A percentile compares a stretch with the other conserved stretches of the same genome.
These are phyloP conservation scores for Ustilago sp. DNA, from an alignment of 1,284 basidiomycete species.

Conservation along the genomic window DNA sequence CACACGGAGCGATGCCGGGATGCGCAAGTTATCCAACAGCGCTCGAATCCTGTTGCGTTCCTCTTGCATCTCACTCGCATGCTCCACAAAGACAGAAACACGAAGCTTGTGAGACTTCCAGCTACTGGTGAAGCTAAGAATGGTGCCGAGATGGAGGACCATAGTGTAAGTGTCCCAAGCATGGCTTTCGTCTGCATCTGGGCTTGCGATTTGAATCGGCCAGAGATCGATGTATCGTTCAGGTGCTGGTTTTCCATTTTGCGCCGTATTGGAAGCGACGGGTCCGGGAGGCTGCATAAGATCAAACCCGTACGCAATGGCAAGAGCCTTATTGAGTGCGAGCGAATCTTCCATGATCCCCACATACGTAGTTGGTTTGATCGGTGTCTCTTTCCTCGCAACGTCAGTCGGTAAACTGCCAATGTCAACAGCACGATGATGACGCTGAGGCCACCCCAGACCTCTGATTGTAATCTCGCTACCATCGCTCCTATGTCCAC, in stretches of 20 bases:
- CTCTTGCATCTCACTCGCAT: slow-evolving; percentile 59
- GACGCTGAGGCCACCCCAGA: slow-evolving; percentile 37
- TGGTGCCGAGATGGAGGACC: slow-evolving; percentile 69
- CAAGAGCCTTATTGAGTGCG: slow-evolving; percentile 68
- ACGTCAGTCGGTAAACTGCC: slow-evolving; percentile 62
- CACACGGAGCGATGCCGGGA: slow-evolving; percentile 66
- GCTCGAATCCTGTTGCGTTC: slow-evolving; percentile 63
- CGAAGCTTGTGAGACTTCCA: slow-evolving; percentile 68
- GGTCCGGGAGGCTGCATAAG: slow-evolving; percentile 57
- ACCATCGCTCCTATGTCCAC: slow-evolving; percentile 45
- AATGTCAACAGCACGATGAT: slow-evolving; percentile 44
- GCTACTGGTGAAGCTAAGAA: slow-evolving; percentile 66
- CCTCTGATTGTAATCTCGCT: slow-evolving; percentile 64
- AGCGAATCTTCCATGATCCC: slow-evolving; percentile 69
- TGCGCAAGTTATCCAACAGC: slow-evolving; percentile 67
- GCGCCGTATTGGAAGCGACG: neutral
- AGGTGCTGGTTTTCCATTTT: slow-evolving; percentile 22
- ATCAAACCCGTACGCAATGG: slow-evolving; percentile 67
- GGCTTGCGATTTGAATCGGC: slow-evolving; percentile 67
- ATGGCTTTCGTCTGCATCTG: slow-evolving; percentile 55
- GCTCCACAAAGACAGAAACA: slow-evolving; percentile 68
- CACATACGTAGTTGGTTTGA: slow-evolving; percentile 62
- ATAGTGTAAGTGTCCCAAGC: slow-evolving; percentile 69
- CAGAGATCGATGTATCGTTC: slow-evolving; percentile 67
- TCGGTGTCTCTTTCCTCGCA: slow-evolving; percentile 64